A percentile compares a stretch with the other conserved stretches of the same genome.
These are phyloP conservation scores for Amoeboaphelidium protococcarum DNA, from an alignment of 371 early-diverging fungal genomes.

Conservation along the genomic window DNA sequence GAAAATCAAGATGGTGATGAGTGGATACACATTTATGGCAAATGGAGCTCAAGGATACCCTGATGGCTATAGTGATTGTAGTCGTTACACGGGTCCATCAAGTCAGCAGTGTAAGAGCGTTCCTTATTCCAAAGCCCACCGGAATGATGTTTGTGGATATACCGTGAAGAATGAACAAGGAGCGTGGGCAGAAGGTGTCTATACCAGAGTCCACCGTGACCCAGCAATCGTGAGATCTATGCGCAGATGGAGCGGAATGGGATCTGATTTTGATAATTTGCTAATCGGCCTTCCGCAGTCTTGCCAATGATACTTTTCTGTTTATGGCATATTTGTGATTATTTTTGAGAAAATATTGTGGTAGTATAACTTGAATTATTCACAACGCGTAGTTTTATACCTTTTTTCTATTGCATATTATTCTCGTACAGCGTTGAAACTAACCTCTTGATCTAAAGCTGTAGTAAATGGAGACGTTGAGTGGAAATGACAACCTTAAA, in stretches of 20 bases:
- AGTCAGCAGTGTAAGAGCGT: conserved; percentile 2
- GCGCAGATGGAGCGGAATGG: conserved; percentile 9
- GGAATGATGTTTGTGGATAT: conserved; percentile 5
- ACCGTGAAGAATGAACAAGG: neutral
- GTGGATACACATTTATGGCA: neutral
- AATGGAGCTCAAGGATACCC: conserved; percentile 5
- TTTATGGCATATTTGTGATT: too few species aligned
- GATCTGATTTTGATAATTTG: too few species aligned
- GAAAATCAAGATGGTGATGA: neutral
- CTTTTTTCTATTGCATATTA: too few species aligned
- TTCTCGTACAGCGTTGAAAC: too few species aligned
- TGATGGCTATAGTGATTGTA: conserved; percentile 7
- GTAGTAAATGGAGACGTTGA: too few species aligned
- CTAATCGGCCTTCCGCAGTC: too few species aligned
- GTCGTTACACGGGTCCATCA: conserved; percentile 3
- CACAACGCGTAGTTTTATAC: too few species aligned
- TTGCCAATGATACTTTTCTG: too few species aligned
- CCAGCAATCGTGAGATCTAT: conserved; percentile 5
- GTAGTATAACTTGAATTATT: too few species aligned
- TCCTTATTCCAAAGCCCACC: conserved; percentile 3
- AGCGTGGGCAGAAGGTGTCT: conserved; percentile 2
- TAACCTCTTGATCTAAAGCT: too few species aligned
- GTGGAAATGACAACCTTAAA: too few species aligned
- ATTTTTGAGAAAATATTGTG: too few species aligned
- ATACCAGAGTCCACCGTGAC: conserved; percentile 9